Conservation (phyloP, 148 eudicot genomes). For the Beta vulgaris region DNA sequence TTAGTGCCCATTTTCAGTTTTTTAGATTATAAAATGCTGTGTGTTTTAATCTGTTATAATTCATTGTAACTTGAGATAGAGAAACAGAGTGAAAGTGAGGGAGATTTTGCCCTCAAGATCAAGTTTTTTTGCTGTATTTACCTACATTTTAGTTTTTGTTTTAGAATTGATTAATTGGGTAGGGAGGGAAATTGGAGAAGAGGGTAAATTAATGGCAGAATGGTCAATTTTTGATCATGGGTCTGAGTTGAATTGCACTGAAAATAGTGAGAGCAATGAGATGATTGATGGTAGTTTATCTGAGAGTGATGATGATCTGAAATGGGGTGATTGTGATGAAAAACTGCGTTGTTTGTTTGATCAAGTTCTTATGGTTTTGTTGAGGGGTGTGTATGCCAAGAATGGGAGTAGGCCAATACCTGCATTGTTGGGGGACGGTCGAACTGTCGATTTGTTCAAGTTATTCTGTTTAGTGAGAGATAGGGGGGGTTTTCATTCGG, state of each 20-base stretch:
- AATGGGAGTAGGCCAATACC: slow-evolving; percentile 54
- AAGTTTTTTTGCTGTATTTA: slow-evolving; percentile 13
- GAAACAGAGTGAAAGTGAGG: neutral
- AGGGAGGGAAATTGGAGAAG: neutral
- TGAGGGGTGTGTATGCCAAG: slow-evolving; percentile 44
- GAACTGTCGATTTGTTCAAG: slow-evolving; percentile 59
- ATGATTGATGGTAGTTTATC: slow-evolving; percentile 17
- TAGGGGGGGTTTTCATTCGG: slow-evolving; percentile 58
- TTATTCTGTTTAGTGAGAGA: slow-evolving; percentile 72
- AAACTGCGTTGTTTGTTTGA: slow-evolving; percentile 59
- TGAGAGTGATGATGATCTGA: slow-evolving; percentile 35
- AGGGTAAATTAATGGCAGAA: slow-evolving; percentile 41
- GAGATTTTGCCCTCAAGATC: slow-evolving; percentile 7
- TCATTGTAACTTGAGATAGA: slow-evolving; percentile 9
- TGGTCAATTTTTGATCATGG: slow-evolving; percentile 41
- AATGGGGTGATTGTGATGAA: slow-evolving; percentile 47
- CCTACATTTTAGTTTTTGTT: neutral
- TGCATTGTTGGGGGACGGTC: slow-evolving; percentile 53
- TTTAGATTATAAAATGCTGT: slow-evolving; percentile 15
- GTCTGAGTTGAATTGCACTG: slow-evolving; percentile 28
- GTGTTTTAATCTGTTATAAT: slow-evolving; percentile 14
- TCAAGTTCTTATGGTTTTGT: slow-evolving; percentile 48
- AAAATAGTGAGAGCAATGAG: slow-evolving; percentile 24
- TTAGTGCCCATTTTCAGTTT: slow-evolving; percentile 21
- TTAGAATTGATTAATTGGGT: slow-evolving; percentile 3